These are phyloP conservation scores for Phytophthora citricola DNA, from an alignment of 352 stramenopile species.

Conservation along the genomic window DNA sequence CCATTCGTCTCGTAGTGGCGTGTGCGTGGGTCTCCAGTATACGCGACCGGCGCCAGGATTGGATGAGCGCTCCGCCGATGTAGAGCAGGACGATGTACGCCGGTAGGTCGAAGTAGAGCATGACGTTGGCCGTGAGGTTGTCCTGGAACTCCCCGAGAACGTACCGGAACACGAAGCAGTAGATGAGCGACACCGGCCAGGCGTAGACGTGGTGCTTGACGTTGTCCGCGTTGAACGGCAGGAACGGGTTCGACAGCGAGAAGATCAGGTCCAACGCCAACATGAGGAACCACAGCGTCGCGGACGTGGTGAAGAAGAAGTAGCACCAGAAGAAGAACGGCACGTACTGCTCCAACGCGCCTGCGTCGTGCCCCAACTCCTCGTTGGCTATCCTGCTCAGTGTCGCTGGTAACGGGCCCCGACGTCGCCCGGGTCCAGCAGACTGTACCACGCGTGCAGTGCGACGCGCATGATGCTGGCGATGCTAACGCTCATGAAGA, in stretches of 20 bases:
- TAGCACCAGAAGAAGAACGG: slow-evolving; percentile 85
- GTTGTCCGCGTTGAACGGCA: slow-evolving; percentile 88
- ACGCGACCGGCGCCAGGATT: slow-evolving; percentile 74
- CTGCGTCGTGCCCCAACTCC: slow-evolving; percentile 42
- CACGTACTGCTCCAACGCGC: slow-evolving; percentile 52
- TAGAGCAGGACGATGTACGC: slow-evolving; percentile 76
- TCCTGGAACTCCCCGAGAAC: slow-evolving; percentile 45
- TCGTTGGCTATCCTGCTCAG: slow-evolving; percentile 70
- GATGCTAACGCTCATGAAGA: slow-evolving; percentile 75
- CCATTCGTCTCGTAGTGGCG: slow-evolving; percentile 79
- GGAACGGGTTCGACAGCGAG: slow-evolving; percentile 87
- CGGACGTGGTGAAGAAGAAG: slow-evolving; percentile 83
- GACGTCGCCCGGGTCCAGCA: slow-evolving; percentile 20
- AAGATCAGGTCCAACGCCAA: slow-evolving; percentile 87
- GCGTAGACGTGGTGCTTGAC: slow-evolving; percentile 85
- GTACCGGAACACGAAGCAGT: slow-evolving; percentile 76
- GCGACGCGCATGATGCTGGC: slow-evolving; percentile 71
- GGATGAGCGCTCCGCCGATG: slow-evolving; percentile 58
- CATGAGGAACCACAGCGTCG: slow-evolving; percentile 89
- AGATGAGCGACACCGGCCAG: slow-evolving; percentile 76
- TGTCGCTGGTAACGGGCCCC: slow-evolving; percentile 46
- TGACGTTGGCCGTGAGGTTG: slow-evolving; percentile 44
- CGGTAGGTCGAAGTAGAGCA: slow-evolving; percentile 77
- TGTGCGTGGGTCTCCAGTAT: slow-evolving; percentile 81
- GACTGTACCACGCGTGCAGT: slow-evolving; percentile 60